Evolutionary conservation across 441 rosid genomes (phyloP), one percentile per base, ranked within the genome.

Genomic region (Mallotus japonicus): DNA sequence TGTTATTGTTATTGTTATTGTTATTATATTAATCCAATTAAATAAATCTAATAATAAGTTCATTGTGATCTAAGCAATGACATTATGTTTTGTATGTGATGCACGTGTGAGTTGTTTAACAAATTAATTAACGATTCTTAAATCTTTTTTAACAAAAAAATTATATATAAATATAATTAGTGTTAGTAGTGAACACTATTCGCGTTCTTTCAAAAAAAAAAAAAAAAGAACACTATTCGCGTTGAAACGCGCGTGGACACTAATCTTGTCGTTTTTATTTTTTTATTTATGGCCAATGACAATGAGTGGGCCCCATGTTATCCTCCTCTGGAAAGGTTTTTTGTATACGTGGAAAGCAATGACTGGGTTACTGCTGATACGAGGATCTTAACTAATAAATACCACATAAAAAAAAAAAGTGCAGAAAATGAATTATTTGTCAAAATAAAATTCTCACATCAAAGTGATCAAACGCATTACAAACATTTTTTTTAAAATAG

Each of bases 41-140:
- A 28, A 28, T 3, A 5, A 42, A 6, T 8, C 32, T 28, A 28
- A 28, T 28, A 49, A 51, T 58, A 72, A 15, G 47, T 1, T n/a
- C 28, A 40, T 4, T 13, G 6, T 78, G 77, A 78, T 65, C 40
- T 34, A 62, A 78, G 75, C 83, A 67, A 42, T 70, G 80, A 79
- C 78, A 77, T 72, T 59, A 64, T 62, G 10, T 40, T 56, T 32
- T 51, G 44, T 7, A 72, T 24, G 28, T 67, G 14, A 9, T 65
- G 5, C 57, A 49, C 56, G 57, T 49, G 51, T 1, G 66, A 16
- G 46, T 42, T 42, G 46, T 42, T 5, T 17, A 7, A 16, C 17
- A 6, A 17, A 28, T 28, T 28, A 28, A 28, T 15, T 15, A 54
- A 54, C 1, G 16, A 54, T 15, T 54, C 20, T 42, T 42, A 42